A percentile compares a stretch with the other conserved stretches of the same genome.
Conservation (phyloP, 2,329 filamentous ascomycete genomes). For the Colletotrichum karsti region DNA sequence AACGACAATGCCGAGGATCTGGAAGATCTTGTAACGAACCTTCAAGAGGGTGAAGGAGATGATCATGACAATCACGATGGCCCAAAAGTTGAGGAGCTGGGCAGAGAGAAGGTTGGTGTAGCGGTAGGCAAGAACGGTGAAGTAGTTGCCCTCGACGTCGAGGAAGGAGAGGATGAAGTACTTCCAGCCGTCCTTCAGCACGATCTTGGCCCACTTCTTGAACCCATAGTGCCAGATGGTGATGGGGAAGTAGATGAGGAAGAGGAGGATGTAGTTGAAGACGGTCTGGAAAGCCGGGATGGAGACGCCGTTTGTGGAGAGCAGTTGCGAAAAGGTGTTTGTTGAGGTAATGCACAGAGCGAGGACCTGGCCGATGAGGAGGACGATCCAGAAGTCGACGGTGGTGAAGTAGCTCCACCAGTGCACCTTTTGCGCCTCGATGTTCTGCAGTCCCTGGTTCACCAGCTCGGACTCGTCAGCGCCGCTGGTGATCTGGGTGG, state of each 20-base stretch:
- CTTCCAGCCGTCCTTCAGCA: slow-evolving; percentile 84
- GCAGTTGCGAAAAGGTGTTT: slow-evolving; percentile 87
- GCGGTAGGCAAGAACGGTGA: slow-evolving; percentile 92
- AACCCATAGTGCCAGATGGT: slow-evolving; percentile 84
- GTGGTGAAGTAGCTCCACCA: slow-evolving; percentile 84
- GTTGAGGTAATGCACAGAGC: slow-evolving; percentile 91
- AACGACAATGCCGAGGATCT: slow-evolving; percentile 87
- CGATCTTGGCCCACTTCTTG: slow-evolving; percentile 71
- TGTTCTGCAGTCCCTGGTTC: slow-evolving; percentile 58
- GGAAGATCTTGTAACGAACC: slow-evolving; percentile 89
- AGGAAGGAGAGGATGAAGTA: slow-evolving; percentile 93
- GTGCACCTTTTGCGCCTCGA: slow-evolving; percentile 61
- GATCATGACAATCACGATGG: slow-evolving; percentile 90
- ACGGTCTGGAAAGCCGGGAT: slow-evolving; percentile 96
- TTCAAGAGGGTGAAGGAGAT: slow-evolving; percentile 83
- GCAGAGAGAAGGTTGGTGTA: slow-evolving; percentile 92
- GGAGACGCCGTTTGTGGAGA: slow-evolving; percentile 71
- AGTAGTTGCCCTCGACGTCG: slow-evolving; percentile 98
- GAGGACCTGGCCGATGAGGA: slow-evolving; percentile 83
- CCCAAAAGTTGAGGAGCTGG: slow-evolving; percentile 98
- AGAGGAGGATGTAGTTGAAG: slow-evolving; percentile 91
- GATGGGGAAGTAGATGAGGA: slow-evolving; percentile 81
- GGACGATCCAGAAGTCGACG: slow-evolving; percentile 86
- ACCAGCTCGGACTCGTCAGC: slow-evolving; percentile 48
- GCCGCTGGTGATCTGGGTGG: slow-evolving; percentile 27